phyloP scores from a whole-genome alignment of 305 asterid genomes.

The Euphrasia arctica region DNA sequence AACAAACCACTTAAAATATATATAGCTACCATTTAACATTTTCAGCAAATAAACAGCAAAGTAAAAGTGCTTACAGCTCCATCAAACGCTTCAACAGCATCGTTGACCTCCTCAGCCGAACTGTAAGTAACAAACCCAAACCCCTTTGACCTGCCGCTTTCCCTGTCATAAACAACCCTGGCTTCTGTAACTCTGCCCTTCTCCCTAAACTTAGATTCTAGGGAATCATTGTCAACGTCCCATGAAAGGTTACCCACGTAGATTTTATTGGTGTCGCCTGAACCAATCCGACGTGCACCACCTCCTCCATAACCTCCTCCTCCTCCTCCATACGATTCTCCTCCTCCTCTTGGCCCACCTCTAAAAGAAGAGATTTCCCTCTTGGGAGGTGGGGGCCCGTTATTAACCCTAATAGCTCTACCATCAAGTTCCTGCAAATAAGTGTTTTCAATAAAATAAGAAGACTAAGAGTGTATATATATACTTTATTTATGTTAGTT shows the following conservation, averaged over 20 bases:
- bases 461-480: not conserved
- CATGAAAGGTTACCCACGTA: constrained; percentile 88
- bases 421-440: constrained; percentile 68
- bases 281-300: constrained; percentile 37
- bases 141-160: constrained; percentile 88
- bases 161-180: constrained; percentile 77
- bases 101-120: constrained; percentile 66
- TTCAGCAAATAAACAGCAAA: no score
- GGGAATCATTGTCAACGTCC: constrained; percentile 76
- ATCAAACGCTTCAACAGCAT: constrained; percentile 56
- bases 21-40: no score
- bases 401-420: constrained; percentile 66
- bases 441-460: not conserved
- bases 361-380: constrained; percentile 47
- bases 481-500: not conserved
- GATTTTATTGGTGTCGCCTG: constrained; percentile 44
- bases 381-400: constrained; percentile 56
- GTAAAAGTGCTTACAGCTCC: constrained; percentile 62
- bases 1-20: not conserved
- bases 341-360: no score
- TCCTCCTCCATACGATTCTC: constrained; percentile 34
- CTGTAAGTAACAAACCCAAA: constrained; percentile 90
- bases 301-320: constrained; percentile 36
- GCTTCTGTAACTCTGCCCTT: constrained; percentile 86
- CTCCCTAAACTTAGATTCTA: constrained; percentile 68